Percentiles rank a stretch among this genome's conserved stretches.
phyloP scores from a whole-genome alignment of 805 yeast genomes.

The Grigorovia jiainica region DNA sequence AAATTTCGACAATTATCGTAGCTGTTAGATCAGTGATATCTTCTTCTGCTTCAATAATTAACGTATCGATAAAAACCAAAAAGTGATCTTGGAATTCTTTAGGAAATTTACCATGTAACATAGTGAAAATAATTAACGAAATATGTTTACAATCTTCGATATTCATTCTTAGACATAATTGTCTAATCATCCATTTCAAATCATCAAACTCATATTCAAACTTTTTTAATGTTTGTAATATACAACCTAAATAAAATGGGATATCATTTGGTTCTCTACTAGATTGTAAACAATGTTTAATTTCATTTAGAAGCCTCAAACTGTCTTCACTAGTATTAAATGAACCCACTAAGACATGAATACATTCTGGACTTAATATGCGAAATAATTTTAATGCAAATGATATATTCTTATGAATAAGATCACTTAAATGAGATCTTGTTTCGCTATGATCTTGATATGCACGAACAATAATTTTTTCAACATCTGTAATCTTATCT shows the following conservation, averaged over 20 bases:
- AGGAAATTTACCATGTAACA: slow-evolving; percentile 10
- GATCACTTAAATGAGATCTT: slow-evolving; percentile 9
- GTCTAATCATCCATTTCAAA: slow-evolving; percentile 18
- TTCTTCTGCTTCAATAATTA: slow-evolving; percentile 20
- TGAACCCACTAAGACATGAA: slow-evolving; percentile 17
- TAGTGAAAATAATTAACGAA: slow-evolving; percentile 14
- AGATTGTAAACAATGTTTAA: slow-evolving; percentile 12
- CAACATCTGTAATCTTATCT: slow-evolving; percentile 9
- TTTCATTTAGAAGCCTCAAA: slow-evolving; percentile 11
- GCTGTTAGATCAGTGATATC: slow-evolving; percentile 18
- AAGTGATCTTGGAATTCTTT: slow-evolving; percentile 14
- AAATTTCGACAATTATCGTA: slow-evolving; percentile 11
- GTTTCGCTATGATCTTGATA: slow-evolving; percentile 23
- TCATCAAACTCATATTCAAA: slow-evolving; percentile 20
- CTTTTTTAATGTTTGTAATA: slow-evolving; percentile 21
- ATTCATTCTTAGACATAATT: slow-evolving; percentile 14
- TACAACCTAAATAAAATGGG: slow-evolving; percentile 14
- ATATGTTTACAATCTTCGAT: slow-evolving; percentile 15
- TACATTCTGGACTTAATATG: slow-evolving; percentile 10
- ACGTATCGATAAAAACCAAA: slow-evolving; percentile 11
- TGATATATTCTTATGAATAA: slow-evolving; percentile 10
- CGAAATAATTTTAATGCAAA: slow-evolving; percentile 17
- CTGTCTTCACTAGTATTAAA: slow-evolving; percentile 14
- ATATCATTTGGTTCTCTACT: slow-evolving; percentile 13
- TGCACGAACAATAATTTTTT: slow-evolving; percentile 16